Percentiles rank a stretch among this genome's conserved stretches.
phyloP scores from a whole-genome alignment of 148 eudicot genomes.

The Dianthus caryophyllus region DNA sequence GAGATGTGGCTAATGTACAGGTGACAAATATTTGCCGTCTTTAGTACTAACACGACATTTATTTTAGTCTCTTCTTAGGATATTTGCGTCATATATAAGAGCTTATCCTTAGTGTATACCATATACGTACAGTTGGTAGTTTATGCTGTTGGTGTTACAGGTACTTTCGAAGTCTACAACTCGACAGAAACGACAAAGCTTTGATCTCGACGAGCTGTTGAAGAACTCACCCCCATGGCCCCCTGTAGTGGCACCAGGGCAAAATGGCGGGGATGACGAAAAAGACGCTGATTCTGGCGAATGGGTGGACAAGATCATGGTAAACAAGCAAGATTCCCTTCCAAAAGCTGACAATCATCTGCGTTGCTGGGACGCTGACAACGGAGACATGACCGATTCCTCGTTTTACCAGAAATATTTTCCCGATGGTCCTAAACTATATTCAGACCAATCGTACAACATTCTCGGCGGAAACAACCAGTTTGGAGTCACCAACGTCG shows the following conservation, averaged over 20 bases:
- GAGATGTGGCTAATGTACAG: conserved; percentile 73
- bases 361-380: conserved; percentile 51
- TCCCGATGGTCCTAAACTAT: conserved; percentile 50
- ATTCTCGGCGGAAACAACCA: conserved; percentile 49
- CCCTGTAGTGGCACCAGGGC: conserved; percentile 50
- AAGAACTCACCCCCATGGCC: conserved; percentile 95
- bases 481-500: conserved; percentile 51
- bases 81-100: background rate
- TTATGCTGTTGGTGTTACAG: conserved; percentile 30
- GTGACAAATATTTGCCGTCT: conserved; percentile 30
- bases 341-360: conserved; percentile 38
- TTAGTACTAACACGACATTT: background rate
- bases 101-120: background rate
- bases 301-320: conserved; percentile 99
- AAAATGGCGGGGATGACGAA: conserved; percentile 51
- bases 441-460: conserved; percentile 49
- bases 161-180: conserved; percentile 37
- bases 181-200: conserved; percentile 63
- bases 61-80: background rate
- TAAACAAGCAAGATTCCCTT: conserved; percentile 73
- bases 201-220: conserved; percentile 80
- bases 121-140: background rate
- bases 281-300: conserved; percentile 75
- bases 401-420: conserved; percentile 62
- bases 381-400: conserved; percentile 40